Conservation (phyloP, 1,139 yeast species). For the Nakaseomyces bracarensis region DNA sequence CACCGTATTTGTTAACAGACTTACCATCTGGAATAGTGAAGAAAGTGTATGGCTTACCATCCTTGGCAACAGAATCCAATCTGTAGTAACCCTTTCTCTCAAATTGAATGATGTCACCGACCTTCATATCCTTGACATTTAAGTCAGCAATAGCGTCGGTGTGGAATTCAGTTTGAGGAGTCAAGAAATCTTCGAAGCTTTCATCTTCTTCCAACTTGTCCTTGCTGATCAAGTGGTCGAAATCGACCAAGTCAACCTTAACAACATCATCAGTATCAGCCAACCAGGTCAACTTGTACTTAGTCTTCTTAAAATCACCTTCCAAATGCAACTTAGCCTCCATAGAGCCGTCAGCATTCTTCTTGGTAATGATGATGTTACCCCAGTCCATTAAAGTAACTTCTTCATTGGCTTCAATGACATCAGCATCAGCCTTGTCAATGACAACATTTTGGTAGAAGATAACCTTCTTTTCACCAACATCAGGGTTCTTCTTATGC, state of each 20-base stretch:
- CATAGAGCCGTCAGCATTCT: constrained; percentile 55
- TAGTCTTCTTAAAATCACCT: constrained; percentile 96
- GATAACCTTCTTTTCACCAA: constrained; percentile 76
- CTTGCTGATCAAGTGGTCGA: constrained; percentile 91
- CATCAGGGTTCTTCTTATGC: constrained; percentile 91
- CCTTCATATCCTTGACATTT: constrained; percentile 67
- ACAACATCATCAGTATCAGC: constrained; percentile 70
- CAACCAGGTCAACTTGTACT: constrained; percentile 92
- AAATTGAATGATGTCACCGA: constrained; percentile 84
- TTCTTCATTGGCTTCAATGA: constrained; percentile 70
- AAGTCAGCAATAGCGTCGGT: constrained; percentile 72
- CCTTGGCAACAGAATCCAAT: constrained; percentile 53
- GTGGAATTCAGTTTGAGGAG: constrained; percentile 82
- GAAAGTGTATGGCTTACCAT: constrained; percentile 63
- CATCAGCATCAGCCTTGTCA: constrained; percentile 84
- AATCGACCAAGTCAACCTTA: constrained; percentile 75
- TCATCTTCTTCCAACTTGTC: constrained; percentile 95
- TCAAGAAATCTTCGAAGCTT: constrained; percentile 85
- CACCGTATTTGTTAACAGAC: constrained; percentile 75
- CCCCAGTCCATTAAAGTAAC: constrained; percentile 99
- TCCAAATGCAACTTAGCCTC: constrained; percentile 82
- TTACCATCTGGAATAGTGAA: constrained; percentile 97
- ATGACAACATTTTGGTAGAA: constrained; percentile 57
- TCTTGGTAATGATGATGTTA: constrained; percentile 72
- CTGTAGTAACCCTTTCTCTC: constrained; percentile 97